Base-by-base conservation (phyloP, 805 yeast genomes). In the Barnettozyma sp. region DNA sequence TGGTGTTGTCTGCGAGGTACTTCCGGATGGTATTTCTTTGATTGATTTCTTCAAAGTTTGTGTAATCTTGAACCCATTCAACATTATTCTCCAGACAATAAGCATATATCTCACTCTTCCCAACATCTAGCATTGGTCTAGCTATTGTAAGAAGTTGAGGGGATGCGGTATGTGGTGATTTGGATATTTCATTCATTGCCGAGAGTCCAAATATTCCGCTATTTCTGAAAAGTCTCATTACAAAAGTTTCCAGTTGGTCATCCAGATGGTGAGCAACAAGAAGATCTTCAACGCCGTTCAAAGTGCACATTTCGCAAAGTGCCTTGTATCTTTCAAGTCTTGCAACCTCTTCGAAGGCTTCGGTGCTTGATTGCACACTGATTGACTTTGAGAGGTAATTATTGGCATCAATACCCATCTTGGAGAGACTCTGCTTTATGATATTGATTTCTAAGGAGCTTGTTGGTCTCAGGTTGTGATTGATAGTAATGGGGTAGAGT, bases 221-320 rank as follows among this genome's bases (percentile, higher is more conserved):
- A 20, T 68, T 65, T 2, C 55, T 36, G 2, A 59, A 35, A 34
- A 81, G 58, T 23, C 94, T 55, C 50, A 77, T 65, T 16, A 79
- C 41, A 42, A 70, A 77, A 0, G 90, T 80, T 49, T 84, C 94
- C 11, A 78, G 36, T 48, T 81, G 86, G 52, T 84, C 94, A 48
- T 83, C 76, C 31, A 63, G 48, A 45, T 76, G 83, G 47, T 84
- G 94, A 1, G 82, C 94, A 26, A 77, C 58, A 16, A 76, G 53
- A 5, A 83, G 39, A n/a, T 63, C 46, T 1, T 51, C 24, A 4
- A 69, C 58, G 0, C 48, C 52, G 3, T 56, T 36, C 1, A 51
- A 36, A 0, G 49, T 33, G 46, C 86, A 76, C 0, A 63, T 57
- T 0, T 54, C 32, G 5, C 55, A 48, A 12, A 84, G 54, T 4